Conservation (phyloP, 169 alveolate genomes). For the Plasmodium gaboni region DNA sequence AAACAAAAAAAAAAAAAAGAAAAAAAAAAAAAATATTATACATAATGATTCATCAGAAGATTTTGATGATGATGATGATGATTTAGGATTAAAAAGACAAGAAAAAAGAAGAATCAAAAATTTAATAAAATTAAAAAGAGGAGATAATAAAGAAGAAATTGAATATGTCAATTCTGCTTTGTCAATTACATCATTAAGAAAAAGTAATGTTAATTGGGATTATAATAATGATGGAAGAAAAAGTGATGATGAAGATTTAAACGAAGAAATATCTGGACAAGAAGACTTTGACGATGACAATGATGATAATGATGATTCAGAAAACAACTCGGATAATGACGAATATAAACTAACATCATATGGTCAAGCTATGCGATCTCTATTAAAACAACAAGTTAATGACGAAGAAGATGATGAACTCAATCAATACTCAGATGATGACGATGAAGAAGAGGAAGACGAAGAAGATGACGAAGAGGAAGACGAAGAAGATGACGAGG, state of each 20-base stretch:
- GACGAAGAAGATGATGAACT: constrained; percentile 77
- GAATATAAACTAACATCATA: constrained; percentile 56
- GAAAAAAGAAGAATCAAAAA: constrained; percentile 74
- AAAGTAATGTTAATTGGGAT: constrained; percentile 73
- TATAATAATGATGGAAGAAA: constrained; percentile 74
- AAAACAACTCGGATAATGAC: constrained; percentile 55
- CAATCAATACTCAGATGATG: constrained; percentile 73
- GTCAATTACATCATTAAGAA: constrained; percentile 36
- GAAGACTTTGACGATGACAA: constrained; percentile 71
- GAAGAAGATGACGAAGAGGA: constrained; percentile 25
- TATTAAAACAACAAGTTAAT: constrained; percentile 69
- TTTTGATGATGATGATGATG: constrained; percentile 38
- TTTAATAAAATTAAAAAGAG: constrained; percentile 60
- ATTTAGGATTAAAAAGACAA: constrained; percentile 73
- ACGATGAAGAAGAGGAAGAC: constrained; percentile 30
- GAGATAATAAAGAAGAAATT: constrained; percentile 70
- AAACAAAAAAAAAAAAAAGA: constrained; percentile 27
- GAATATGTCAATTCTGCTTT: constrained; percentile 75
- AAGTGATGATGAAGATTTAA: constrained; percentile 76
- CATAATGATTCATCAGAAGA: constrained; percentile 5
- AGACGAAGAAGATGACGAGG: constrained; percentile 50
- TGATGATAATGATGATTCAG: constrained; percentile 73
- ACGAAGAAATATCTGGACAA: constrained; percentile 22
- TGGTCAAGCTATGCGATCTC: constrained; percentile 67
- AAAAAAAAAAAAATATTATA: constrained; percentile 1